These are phyloP conservation scores for Amphibolis antarctica DNA, from an alignment of 106 monocot genomes.

Conservation along the genomic window DNA sequence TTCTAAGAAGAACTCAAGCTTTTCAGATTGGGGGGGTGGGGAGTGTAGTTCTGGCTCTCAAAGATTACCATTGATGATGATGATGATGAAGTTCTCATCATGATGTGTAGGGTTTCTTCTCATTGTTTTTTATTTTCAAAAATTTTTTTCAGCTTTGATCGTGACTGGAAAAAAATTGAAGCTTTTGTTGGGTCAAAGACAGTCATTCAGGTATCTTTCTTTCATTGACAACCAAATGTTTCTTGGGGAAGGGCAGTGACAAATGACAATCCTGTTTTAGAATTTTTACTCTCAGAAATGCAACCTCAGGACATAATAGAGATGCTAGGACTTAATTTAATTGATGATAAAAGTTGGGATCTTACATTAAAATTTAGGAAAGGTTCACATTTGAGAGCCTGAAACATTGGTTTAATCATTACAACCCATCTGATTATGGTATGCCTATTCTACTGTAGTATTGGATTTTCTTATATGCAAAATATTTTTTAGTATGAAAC, in stretches of 20 bases:
- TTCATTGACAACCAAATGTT: not conserved
- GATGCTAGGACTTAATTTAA: too few relatives aligned
- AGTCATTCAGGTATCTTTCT: slow-evolving; percentile 24
- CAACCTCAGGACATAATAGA: too few relatives aligned
- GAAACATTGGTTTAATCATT: too few relatives aligned
- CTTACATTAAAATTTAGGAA: too few relatives aligned
- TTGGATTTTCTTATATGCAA: too few relatives aligned
- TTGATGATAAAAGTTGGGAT: too few relatives aligned
- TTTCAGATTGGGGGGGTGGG: not conserved
- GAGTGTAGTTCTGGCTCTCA: too few relatives aligned
- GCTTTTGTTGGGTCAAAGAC: slow-evolving; percentile 32
- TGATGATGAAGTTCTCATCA: not conserved
- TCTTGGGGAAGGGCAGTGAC: not conserved
- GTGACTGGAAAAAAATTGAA: slow-evolving; percentile 33
- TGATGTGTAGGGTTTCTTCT: not conserved
- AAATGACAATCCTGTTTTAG: not conserved
- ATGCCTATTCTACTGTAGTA: too few relatives aligned
- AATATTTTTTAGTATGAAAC: too few relatives aligned
- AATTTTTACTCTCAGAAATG: too few relatives aligned
- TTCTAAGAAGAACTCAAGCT: not conserved
- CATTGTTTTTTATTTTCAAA: not conserved
- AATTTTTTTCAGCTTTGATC: slow-evolving; percentile 22
- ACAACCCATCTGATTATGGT: too few relatives aligned
- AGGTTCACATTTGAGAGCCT: too few relatives aligned
- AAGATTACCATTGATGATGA: not conserved